These are phyloP conservation scores for Mucor sp. DNA, from an alignment of 371 early-diverging fungal species.

Conservation along the genomic window DNA sequence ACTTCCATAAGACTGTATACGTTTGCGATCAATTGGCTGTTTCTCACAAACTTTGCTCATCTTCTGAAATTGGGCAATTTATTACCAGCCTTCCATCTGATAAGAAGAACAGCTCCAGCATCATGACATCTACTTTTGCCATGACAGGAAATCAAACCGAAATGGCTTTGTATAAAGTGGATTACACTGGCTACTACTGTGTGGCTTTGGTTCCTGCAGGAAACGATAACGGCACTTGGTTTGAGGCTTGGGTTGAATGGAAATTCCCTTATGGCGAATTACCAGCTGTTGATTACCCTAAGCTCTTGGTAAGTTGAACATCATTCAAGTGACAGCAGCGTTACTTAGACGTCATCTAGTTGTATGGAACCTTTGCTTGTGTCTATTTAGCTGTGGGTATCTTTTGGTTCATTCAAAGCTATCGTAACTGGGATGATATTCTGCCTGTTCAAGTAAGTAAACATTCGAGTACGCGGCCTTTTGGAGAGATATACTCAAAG, in stretches of 20 bases:
- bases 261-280: slow-evolving; percentile 81
- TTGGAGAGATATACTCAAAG: background rate
- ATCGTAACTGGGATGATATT: slow-evolving; percentile 84
- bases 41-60: slow-evolving; percentile 46
- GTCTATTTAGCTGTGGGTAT: slow-evolving; percentile 73
- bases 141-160: slow-evolving; percentile 31
- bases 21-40: slow-evolving; percentile 53
- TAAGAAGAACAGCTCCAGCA: slow-evolving; percentile 35
- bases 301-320: slow-evolving; percentile 62
- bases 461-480: background rate
- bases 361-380: slow-evolving; percentile 68
- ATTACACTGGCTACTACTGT: slow-evolving; percentile 78
- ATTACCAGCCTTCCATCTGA: slow-evolving; percentile 34
- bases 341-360: background rate
- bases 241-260: slow-evolving; percentile 69
- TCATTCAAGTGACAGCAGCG: background rate
- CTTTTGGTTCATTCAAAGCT: slow-evolving; percentile 77
- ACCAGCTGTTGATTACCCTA: slow-evolving; percentile 86
- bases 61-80: slow-evolving; percentile 45
- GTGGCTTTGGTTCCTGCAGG: slow-evolving; percentile 43
- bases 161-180: slow-evolving; percentile 54
- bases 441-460: slow-evolving; percentile 72
- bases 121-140: slow-evolving; percentile 38
- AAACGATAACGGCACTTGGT: slow-evolving; percentile 30
- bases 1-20: slow-evolving; percentile 36